phyloP scores from a whole-genome alignment of 306 rosid species.

The Fagus sylvatica region DNA sequence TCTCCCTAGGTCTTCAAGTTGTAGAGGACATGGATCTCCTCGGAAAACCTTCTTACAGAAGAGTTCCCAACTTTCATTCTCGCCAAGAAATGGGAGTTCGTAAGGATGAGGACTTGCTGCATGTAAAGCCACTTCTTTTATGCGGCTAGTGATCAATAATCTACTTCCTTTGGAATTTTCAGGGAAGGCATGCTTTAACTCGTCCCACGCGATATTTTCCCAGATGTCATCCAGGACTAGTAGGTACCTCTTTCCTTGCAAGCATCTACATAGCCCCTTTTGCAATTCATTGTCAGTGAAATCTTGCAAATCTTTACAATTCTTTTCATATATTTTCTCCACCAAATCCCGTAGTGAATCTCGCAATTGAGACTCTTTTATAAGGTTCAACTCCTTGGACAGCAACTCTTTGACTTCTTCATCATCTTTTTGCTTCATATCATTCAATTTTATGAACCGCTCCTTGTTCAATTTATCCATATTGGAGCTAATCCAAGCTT shows the following conservation, averaged over 20 bases:
- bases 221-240: conserved; percentile 24
- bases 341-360: too few relatives aligned
- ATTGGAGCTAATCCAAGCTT: too few relatives aligned
- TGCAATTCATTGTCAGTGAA: too few relatives aligned
- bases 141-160: conserved; percentile 28
- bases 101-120: neutral
- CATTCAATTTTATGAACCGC: neutral
- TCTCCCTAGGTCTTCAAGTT: neutral
- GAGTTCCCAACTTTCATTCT: conserved; percentile 34
- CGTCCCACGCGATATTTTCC: conserved; percentile 5
- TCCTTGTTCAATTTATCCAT: neutral
- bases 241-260: neutral
- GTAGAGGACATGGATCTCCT: neutral
- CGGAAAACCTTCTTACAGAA: conserved; percentile 13
- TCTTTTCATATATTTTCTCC: too few relatives aligned
- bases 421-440: neutral
- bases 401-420: neutral
- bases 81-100: neutral
- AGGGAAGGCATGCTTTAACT: conserved; percentile 12
- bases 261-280: neutral
- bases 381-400: too few relatives aligned
- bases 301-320: too few relatives aligned
- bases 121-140: conserved; percentile 11
- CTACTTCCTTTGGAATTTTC: conserved; percentile 15
- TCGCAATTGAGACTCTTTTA: too few relatives aligned